A percentile compares a stretch with the other conserved stretches of the same genome.
phyloP scores from a whole-genome alignment of 176 grass and related monocot species.

The Bothriochloa decipiens region DNA sequence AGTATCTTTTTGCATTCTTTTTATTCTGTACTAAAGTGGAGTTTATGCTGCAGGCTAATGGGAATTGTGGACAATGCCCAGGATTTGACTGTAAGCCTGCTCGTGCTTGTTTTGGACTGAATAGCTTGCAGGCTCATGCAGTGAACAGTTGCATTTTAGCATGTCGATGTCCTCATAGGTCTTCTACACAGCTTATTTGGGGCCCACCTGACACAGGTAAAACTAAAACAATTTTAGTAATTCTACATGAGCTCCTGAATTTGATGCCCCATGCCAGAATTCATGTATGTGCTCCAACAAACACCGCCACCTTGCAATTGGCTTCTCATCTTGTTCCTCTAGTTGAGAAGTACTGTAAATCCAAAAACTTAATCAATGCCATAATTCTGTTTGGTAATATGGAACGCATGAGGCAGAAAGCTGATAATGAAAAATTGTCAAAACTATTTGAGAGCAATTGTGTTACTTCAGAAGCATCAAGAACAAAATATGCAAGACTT shows the following conservation, averaged over 20 bases:
- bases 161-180: conserved; percentile 4
- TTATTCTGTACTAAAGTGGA: background rate
- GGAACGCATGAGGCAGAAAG: background rate
- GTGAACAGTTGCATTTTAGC: conserved; percentile 37
- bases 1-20: background rate
- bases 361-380: background rate
- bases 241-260: background rate
- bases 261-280: background rate
- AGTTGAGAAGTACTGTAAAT: background rate
- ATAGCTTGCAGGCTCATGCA: conserved; percentile 37
- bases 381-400: conserved; percentile 18
- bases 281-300: conserved; percentile 19
- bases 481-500: conserved; percentile 17
- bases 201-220: conserved; percentile 55
- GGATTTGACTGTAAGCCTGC: too few species aligned
- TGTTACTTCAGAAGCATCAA: background rate
- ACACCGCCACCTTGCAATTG: background rate
- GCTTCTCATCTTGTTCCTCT: conserved; percentile 20
- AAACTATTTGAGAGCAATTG: conserved; percentile 33
- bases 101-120: conserved; percentile 30
- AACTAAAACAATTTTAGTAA: conserved; percentile 40
- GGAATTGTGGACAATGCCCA: conserved; percentile 8
- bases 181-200: conserved; percentile 46
- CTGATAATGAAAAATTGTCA: conserved; percentile 1
- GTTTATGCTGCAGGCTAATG: background rate